Percentiles rank a stretch among this genome's conserved stretches.
Evolutionary conservation across 2,329 filamentous ascomycete genomes (phyloP).

Genomic region (Albifimbria verrucaria): DNA sequence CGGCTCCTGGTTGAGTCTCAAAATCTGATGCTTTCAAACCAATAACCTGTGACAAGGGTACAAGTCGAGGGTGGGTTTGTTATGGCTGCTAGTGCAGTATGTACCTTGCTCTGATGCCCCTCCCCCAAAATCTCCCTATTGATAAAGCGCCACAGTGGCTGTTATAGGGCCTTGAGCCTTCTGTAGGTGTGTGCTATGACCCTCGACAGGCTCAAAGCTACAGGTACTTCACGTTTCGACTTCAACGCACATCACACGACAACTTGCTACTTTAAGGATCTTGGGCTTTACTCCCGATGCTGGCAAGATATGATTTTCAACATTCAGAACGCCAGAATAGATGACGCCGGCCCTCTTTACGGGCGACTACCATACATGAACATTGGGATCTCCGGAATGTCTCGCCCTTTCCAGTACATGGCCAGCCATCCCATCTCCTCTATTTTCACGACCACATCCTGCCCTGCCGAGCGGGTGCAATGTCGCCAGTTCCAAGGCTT

Average conservation of each 20-base stretch:
- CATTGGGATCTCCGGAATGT: background rate
- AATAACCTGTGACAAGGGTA: too few species aligned
- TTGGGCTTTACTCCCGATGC: too few species aligned
- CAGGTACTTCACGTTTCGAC: background rate
- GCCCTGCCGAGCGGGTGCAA: background rate
- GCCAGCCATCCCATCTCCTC: background rate
- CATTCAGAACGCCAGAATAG: background rate
- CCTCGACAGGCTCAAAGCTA: too few species aligned
- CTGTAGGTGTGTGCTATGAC: too few species aligned
- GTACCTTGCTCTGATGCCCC: too few species aligned
- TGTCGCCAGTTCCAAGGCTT: background rate
- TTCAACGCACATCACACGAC: background rate
- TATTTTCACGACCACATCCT: background rate
- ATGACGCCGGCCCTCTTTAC: background rate
- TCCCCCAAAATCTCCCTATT: too few species aligned
- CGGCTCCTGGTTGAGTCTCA: too few species aligned
- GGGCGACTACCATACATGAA: background rate
- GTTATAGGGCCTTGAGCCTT: too few species aligned
- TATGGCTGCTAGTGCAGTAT: too few species aligned
- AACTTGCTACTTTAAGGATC: background rate
- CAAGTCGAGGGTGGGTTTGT: too few species aligned
- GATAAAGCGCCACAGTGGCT: background rate
- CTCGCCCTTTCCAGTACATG: background rate
- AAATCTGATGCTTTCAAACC: too few species aligned
- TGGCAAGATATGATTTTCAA: too few species aligned